These are phyloP conservation scores for Fusarium sp. DNA, from an alignment of 2,329 filamentous ascomycete genomes.

Conservation along the genomic window DNA sequence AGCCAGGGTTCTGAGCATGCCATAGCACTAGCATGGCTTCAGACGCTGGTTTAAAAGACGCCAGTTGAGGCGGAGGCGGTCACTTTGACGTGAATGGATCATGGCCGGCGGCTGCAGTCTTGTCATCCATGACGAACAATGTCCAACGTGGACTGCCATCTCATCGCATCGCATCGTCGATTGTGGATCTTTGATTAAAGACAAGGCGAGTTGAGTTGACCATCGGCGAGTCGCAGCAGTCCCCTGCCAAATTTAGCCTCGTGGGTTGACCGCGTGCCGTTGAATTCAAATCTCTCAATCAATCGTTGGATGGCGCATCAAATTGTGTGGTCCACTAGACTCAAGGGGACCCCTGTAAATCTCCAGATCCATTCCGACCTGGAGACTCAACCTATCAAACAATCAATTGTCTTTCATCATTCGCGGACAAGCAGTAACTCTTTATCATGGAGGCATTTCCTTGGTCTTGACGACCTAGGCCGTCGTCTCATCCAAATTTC, in stretches of 20 bases:
- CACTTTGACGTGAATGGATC: slow-evolving; percentile 39
- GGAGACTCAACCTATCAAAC: slow-evolving; percentile 38
- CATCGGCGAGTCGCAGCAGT: slow-evolving; percentile 28
- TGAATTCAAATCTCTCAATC: slow-evolving; percentile 32
- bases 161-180: slow-evolving; percentile 11
- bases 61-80: slow-evolving; percentile 33
- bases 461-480: slow-evolving; percentile 18
- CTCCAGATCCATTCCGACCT: slow-evolving; percentile 33
- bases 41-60: slow-evolving; percentile 21
- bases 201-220: slow-evolving; percentile 27
- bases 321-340: slow-evolving; percentile 37
- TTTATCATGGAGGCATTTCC: slow-evolving; percentile 23
- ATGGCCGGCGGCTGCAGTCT: slow-evolving; percentile 31
- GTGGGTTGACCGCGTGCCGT: slow-evolving; percentile 46
- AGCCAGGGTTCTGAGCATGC: slow-evolving; percentile 15
- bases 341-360: slow-evolving; percentile 38
- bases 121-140: slow-evolving; percentile 36
- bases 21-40: slow-evolving; percentile 16
- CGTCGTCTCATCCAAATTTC: slow-evolving; percentile 38
- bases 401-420: slow-evolving; percentile 31
- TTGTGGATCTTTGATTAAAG: slow-evolving; percentile 35
- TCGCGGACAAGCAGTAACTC: slow-evolving; percentile 15
- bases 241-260: slow-evolving; percentile 46
- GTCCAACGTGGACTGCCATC: slow-evolving; percentile 27
- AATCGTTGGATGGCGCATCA: slow-evolving; percentile 42